phyloP scores from a whole-genome alignment of 345 rosid species.

The Camelina sativa region DNA sequence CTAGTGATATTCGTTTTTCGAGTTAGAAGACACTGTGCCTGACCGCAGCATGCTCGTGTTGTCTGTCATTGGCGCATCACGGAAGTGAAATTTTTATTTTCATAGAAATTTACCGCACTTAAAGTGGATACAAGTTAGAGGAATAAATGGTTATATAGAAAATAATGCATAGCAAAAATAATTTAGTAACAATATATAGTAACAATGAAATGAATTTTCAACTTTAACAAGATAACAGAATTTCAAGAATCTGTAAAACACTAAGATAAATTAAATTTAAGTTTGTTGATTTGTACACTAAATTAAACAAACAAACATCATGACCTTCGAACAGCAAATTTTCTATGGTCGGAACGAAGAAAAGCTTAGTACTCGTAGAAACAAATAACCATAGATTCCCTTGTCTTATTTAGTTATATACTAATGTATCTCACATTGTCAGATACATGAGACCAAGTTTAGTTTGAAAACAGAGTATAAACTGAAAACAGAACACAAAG shows the following conservation, averaged over 20 bases:
- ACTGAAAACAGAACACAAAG: constrained; percentile 1
- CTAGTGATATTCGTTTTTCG: neutral
- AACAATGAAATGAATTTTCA: neutral
- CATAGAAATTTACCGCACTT: neutral
- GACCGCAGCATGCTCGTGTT: no score
- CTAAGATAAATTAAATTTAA: no score
- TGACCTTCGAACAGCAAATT: neutral
- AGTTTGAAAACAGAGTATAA: constrained; percentile 6
- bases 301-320: neutral
- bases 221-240: neutral
- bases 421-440: constrained; percentile 12
- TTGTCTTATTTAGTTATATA: constrained; percentile 24
- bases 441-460: constrained; percentile 5
- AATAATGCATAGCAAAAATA: no score
- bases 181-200: no score
- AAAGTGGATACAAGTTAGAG: neutral
- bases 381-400: neutral
- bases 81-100: neutral
- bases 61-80: neutral
- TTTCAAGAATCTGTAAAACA: no score
- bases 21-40: no score
- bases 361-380: neutral
- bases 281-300: neutral
- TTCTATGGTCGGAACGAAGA: neutral
- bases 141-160: neutral